These are phyloP conservation scores for Leccinum rimulosum DNA, from an alignment of 768 basidiomycete genomes.

Conservation along the genomic window DNA sequence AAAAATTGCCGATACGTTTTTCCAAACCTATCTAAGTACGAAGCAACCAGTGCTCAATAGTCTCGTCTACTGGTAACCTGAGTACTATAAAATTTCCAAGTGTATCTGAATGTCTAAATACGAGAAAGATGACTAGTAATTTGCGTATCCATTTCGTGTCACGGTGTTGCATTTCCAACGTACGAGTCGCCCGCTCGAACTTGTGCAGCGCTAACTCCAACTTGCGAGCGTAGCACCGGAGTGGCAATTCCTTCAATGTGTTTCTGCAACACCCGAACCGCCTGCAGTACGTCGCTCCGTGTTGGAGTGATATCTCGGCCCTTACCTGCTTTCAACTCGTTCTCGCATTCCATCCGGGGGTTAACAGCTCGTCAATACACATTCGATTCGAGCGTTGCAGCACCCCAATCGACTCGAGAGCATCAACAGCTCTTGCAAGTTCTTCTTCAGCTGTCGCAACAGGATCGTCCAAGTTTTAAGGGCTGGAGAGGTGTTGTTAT, in stretches of 20 bases:
- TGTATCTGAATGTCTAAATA: too few species aligned
- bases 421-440: background rate
- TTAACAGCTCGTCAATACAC: background rate
- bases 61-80: too few species aligned
- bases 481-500: background rate
- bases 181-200: too few species aligned
- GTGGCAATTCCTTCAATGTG: background rate
- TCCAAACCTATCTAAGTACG: too few species aligned
- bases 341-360: background rate
- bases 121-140: too few species aligned
- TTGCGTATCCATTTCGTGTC: background rate
- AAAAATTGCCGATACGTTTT: too few species aligned
- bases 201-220: background rate
- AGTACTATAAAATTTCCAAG: too few species aligned
- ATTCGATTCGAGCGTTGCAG: background rate
- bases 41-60: too few species aligned
- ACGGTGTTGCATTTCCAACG: background rate
- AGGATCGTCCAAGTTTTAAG: background rate
- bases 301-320: background rate
- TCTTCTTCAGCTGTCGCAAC: background rate
- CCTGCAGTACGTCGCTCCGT: background rate
- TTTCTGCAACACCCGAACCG: background rate
- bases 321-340: background rate
- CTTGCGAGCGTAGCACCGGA: background rate
- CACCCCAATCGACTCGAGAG: background rate